Evolutionary conservation across 352 stramenopile species (phyloP).

Genomic region (Nothophytophthora sp.): DNA sequence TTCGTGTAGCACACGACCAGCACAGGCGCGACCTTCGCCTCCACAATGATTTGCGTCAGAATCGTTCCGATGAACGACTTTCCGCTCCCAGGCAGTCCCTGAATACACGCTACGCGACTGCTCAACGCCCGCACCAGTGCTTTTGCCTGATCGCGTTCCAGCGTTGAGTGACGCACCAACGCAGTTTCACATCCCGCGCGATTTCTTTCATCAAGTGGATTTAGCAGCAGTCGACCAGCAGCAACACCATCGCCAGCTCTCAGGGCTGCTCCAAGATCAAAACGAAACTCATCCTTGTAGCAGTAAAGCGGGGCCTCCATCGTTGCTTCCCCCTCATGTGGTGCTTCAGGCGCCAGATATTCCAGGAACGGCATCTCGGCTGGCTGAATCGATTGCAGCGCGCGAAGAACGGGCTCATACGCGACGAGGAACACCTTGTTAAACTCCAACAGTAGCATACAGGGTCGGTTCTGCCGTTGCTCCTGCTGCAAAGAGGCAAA

Average conservation of each 20-base stretch:
- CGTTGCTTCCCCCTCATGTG: slow-evolving; percentile 1
- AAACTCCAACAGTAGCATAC: slow-evolving; percentile 47
- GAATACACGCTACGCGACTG: slow-evolving; percentile 71
- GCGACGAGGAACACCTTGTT: slow-evolving; percentile 52
- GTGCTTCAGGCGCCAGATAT: slow-evolving; percentile 29
- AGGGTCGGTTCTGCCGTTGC: slow-evolving; percentile 8
- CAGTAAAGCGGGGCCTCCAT: slow-evolving; percentile 41
- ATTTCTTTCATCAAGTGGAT: slow-evolving; percentile 18
- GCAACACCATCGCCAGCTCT: neutral
- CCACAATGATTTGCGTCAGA: slow-evolving; percentile 69
- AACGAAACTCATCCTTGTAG: slow-evolving; percentile 19
- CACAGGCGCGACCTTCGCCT: slow-evolving; percentile 47
- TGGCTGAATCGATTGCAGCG: slow-evolving; percentile 33
- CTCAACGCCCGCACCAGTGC: slow-evolving; percentile 69
- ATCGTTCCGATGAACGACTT: slow-evolving; percentile 88
- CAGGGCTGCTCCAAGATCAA: slow-evolving; percentile 31
- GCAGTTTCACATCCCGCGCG: slow-evolving; percentile 15
- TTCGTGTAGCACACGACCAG: slow-evolving; percentile 92
- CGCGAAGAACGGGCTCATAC: slow-evolving; percentile 50
- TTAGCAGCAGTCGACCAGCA: slow-evolving; percentile 12
- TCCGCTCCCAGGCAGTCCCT: slow-evolving; percentile 78
- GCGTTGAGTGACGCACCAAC: slow-evolving; percentile 28
- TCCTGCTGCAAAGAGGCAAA: neutral
- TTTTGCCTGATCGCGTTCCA: slow-evolving; percentile 64
- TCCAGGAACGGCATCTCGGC: slow-evolving; percentile 35